A percentile compares a stretch with the other conserved stretches of the same genome.
phyloP scores from a whole-genome alignment of 2,329 filamentous ascomycete species.

The Pleomassaria siparia region DNA sequence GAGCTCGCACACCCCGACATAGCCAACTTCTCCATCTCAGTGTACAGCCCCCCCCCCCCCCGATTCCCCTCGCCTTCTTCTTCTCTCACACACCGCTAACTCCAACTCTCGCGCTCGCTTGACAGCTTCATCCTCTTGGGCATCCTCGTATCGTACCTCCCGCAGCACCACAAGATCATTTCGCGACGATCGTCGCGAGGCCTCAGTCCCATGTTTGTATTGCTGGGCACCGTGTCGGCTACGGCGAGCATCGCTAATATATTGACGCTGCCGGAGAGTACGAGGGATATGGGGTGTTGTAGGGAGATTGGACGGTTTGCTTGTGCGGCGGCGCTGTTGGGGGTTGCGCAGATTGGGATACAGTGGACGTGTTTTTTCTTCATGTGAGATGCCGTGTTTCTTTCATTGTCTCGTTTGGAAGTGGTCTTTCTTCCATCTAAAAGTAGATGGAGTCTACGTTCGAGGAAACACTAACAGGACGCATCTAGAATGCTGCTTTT shows the following conservation, averaged over 20 bases:
- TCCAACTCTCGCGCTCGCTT: conserved; percentile 10
- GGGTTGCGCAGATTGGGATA: conserved; percentile 85
- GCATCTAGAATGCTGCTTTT: conserved; percentile 78
- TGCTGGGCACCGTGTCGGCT: conserved; percentile 88
- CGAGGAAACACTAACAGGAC: background rate
- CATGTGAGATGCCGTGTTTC: conserved; percentile 66
- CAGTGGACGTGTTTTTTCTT: conserved; percentile 91
- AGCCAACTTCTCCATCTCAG: conserved; percentile 56
- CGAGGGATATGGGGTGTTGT: conserved; percentile 83
- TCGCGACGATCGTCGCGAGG: conserved; percentile 83
- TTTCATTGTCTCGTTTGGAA: no score
- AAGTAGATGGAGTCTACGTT: no score
- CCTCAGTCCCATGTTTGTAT: conserved; percentile 91
- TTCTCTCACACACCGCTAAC: conserved; percentile 15
- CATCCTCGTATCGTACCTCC: conserved; percentile 89
- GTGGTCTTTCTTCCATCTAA: no score
- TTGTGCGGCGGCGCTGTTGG: conserved; percentile 81
- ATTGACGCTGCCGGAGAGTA: conserved; percentile 78
- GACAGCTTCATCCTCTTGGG: conserved; percentile 75
- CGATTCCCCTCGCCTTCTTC: no score
- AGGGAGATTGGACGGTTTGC: conserved; percentile 77
- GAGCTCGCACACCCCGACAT: conserved; percentile 55
- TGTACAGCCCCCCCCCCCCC: conserved; percentile 46
- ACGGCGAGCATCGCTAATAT: conserved; percentile 93
- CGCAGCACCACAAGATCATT: conserved; percentile 92